Percentiles rank a stretch among this genome's conserved stretches.
phyloP scores from a whole-genome alignment of 371 early-diverging fungal species.

The Syncephalastrum contaminatum region DNA sequence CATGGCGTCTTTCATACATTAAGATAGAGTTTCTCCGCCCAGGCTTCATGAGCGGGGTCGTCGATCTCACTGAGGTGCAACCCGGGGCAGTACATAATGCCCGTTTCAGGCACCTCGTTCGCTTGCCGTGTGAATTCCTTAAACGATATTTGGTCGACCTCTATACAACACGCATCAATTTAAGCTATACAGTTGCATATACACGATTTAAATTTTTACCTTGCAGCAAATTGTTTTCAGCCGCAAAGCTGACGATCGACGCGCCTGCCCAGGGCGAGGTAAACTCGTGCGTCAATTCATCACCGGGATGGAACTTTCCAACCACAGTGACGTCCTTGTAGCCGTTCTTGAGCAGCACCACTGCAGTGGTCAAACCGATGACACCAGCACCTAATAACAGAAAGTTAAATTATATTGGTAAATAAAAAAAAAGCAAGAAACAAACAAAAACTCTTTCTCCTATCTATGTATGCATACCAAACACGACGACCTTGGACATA shows the following conservation, averaged over 20 bases:
- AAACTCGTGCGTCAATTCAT: constrained; percentile 48
- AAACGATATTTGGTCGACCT: constrained; percentile 27
- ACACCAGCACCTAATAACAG: constrained; percentile 69
- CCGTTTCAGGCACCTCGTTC: constrained; percentile 25
- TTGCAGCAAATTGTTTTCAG: constrained; percentile 27
- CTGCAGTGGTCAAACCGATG: constrained; percentile 68
- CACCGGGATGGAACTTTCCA: constrained; percentile 58
- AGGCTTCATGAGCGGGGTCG: constrained; percentile 22
- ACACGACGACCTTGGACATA: no score
- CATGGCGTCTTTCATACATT: no score
- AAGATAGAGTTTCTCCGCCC: constrained; percentile 7
- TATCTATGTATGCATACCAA: no score
- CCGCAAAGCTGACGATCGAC: constrained; percentile 33
- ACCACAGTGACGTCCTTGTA: constrained; percentile 55
- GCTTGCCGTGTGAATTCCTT: constrained; percentile 29
- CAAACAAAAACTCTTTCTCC: no score
- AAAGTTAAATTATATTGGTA: no score
- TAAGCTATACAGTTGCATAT: background rate
- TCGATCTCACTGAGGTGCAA: constrained; percentile 19
- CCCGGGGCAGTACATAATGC: constrained; percentile 28
- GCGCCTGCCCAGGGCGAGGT: constrained; percentile 78
- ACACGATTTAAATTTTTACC: constrained; percentile 10
- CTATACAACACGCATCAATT: constrained; percentile 11
- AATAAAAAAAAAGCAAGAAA: no score
- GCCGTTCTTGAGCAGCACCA: constrained; percentile 50